Evolutionary conservation across 495 filamentous ascomycete genomes (phyloP).

Genomic region (Aspergillus steynii): DNA sequence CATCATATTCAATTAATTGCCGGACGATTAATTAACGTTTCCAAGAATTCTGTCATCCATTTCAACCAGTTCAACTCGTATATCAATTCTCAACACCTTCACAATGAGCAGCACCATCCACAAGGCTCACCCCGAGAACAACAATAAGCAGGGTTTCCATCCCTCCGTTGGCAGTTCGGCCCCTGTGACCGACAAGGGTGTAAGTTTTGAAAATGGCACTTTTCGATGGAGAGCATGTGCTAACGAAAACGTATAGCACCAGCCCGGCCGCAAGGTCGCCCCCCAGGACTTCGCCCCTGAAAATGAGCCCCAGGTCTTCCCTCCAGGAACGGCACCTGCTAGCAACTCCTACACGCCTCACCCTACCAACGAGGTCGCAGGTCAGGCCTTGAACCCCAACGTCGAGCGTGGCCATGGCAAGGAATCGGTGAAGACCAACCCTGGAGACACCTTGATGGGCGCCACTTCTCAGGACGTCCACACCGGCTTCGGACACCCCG

Average conservation of each 20-base stretch:
- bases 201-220: conserved; percentile 34
- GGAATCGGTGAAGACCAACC: conserved; percentile 39
- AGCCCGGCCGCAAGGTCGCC: conserved; percentile 59
- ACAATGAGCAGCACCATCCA: conserved; percentile 8
- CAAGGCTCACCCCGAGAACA: conserved; percentile 11
- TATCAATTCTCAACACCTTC: background rate
- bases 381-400: conserved; percentile 49
- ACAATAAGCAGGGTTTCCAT: conserved; percentile 20
- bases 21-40: background rate
- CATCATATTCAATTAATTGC: background rate
- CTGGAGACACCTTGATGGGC: conserved; percentile 59
- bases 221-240: background rate
- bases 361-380: conserved; percentile 41
- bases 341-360: conserved; percentile 62
- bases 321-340: conserved; percentile 65
- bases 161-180: conserved; percentile 47
- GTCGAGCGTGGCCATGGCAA: conserved; percentile 42
- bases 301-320: conserved; percentile 60
- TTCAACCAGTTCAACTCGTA: background rate
- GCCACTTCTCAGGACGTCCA: conserved; percentile 65
- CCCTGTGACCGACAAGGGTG: conserved; percentile 54
- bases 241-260: conserved; percentile 51
- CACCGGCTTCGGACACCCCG: conserved; percentile 59
- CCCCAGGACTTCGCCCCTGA: conserved; percentile 62
- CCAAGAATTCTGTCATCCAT: background rate